phyloP scores from a whole-genome alignment of 768 basidiomycete genomes.

The Naganishia onofrii region DNA sequence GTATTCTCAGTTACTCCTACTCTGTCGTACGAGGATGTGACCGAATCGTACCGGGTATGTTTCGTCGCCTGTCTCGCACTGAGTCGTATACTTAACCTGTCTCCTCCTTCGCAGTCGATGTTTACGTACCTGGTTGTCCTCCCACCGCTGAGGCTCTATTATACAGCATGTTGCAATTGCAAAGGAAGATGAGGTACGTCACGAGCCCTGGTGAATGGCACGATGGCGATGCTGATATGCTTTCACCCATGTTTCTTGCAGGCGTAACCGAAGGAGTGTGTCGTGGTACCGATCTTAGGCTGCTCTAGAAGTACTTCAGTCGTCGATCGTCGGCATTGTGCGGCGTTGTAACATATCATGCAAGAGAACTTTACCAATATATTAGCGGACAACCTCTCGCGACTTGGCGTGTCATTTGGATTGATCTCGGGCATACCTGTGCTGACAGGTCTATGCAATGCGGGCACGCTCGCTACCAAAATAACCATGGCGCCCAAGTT shows the following conservation, averaged over 20 bases:
- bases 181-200: slow-evolving; percentile 78
- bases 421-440: no score
- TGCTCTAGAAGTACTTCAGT: background rate
- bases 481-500: no score
- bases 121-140: slow-evolving; percentile 36
- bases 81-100: slow-evolving; percentile 52
- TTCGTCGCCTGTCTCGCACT: slow-evolving; percentile 91
- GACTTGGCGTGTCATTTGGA: no score
- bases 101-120: background rate
- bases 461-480: no score
- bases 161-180: slow-evolving; percentile 93
- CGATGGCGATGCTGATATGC: background rate
- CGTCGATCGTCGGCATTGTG: background rate
- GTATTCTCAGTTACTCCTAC: slow-evolving; percentile 90
- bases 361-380: background rate
- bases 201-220: background rate
- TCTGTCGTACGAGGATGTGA: slow-evolving; percentile 98
- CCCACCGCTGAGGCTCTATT: slow-evolving; percentile 84
- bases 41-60: slow-evolving; percentile 74
- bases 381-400: background rate
- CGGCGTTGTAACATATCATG: background rate
- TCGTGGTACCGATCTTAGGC: slow-evolving; percentile 23
- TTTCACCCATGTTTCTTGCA: background rate
- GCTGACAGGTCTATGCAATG: no score
- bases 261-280: slow-evolving; percentile 24